Conservation (phyloP, 1,284 basidiomycete genomes). For the Moniliella sp. region DNA sequence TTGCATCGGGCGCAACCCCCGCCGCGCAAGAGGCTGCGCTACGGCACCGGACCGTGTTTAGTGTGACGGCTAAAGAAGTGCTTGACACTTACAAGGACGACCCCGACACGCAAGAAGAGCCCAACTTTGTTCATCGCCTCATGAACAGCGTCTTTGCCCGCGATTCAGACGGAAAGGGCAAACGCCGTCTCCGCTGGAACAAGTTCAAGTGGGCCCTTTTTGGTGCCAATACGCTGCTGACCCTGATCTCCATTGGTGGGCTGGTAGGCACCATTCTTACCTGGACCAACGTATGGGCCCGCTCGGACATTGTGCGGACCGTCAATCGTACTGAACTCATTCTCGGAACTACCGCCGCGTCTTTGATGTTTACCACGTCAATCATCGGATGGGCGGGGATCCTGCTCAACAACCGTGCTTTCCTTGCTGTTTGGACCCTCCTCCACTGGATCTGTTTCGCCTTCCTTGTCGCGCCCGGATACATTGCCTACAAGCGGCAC, state of each 20-base stretch:
- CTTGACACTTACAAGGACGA: no score
- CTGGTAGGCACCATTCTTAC: constrained; percentile 44
- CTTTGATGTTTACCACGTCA: constrained; percentile 45
- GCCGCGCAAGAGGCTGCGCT: no score
- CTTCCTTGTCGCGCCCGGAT: constrained; percentile 47
- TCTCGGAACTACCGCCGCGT: constrained; percentile 43
- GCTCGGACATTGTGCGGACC: constrained; percentile 45
- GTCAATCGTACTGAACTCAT: constrained; percentile 45
- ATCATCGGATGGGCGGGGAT: constrained; percentile 49
- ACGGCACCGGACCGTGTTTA: no score
- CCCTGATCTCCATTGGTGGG: constrained; percentile 41
- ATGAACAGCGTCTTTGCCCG: no score
- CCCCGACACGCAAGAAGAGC: no score
- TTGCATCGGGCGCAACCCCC: no score
- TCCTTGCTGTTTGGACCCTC: constrained; percentile 50
- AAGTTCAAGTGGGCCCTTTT: constrained; percentile 2
- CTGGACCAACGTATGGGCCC: constrained; percentile 46
- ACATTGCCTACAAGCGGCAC: constrained; percentile 47
- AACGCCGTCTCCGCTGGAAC: constrained; percentile 2
- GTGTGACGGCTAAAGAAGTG: no score
- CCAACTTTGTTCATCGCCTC: no score
- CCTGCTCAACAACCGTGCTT: constrained; percentile 51
- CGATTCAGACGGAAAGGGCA: no score
- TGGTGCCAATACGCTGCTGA: not conserved
- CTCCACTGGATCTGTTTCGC: constrained; percentile 50